Evolutionary conservation across 768 basidiomycete genomes (phyloP), one percentile per base, ranked within the genome.

Genomic region (Podaxis carcinomalis): DNA sequence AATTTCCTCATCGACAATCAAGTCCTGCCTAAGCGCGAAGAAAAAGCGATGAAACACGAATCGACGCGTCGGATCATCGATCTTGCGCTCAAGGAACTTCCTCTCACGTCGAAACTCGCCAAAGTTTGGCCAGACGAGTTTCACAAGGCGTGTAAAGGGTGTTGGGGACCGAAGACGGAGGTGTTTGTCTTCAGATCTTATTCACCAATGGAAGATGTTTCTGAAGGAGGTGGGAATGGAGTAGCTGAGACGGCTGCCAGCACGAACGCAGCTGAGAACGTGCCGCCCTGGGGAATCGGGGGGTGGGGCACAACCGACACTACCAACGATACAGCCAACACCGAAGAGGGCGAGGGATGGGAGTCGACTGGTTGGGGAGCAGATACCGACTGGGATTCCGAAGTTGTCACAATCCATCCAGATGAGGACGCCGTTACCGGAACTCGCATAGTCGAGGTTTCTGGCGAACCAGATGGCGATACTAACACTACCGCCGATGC

Each of bases 101-200:
- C 82, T 16, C 68, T 77, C 51, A 82, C 80, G 1, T 77, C 78
- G 16, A 71, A 73, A 51, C 68, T 87, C 28, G 77, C 79, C 19
- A 78, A 78, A 51, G 67, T 69, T 9, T 64, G 83, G 46, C 83
- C 85, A 0, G 84, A 84, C 59, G 64, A 69, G 2, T 81, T 89
- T 63, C 80, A 79, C 65, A 65, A 68, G 32, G 85, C 77, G 0
- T 86, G 81, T 65, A 72, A 73, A 13, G 73, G 70, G 1, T 76
- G 78, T 39, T 89, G 82, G 73, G 87, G 81, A 14, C 68, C 67
- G 35, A 78, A 78, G 62, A 73, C 77, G 3, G 77, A 79, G 7
- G 73, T 75, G 0, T 80, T 67, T 67, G 64, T 64, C 62, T 35
- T 42, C 65, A 13, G 59, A 60, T 14, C 16, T 59, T 27, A 5